Conservation (phyloP, 2,329 filamentous ascomycete genomes). For the Ophiostoma himal-ulmi region DNA sequence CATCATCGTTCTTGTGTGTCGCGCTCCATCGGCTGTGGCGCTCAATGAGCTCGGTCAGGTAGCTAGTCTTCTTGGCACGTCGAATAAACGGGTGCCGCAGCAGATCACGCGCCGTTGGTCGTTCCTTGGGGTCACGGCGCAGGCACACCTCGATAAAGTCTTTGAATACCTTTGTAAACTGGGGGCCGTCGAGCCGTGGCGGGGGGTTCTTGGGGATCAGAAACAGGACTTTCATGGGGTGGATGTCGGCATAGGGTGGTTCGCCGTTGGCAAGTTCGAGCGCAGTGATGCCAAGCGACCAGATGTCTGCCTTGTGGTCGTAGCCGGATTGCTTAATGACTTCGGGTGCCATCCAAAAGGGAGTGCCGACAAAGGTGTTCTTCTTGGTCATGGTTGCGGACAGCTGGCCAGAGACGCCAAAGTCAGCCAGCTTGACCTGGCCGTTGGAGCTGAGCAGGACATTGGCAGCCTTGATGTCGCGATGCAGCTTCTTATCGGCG, state of each 20-base stretch:
- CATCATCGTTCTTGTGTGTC: constrained; percentile 63
- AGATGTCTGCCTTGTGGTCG: constrained; percentile 96
- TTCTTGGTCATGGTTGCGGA: constrained; percentile 99
- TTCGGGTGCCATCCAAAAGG: constrained; percentile 99
- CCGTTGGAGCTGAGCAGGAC: constrained; percentile 82
- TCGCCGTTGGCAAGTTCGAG: constrained; percentile 88
- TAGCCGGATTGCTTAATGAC: constrained; percentile 98
- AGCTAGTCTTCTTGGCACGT: constrained; percentile 90
- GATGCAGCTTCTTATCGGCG: constrained; percentile 88
- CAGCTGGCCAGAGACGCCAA: constrained; percentile 92
- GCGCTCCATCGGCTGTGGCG: constrained; percentile 81
- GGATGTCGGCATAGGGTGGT: constrained; percentile 91
- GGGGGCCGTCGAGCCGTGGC: constrained; percentile 67
- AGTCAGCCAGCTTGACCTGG: constrained; percentile 95
- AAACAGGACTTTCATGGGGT: constrained; percentile 97
- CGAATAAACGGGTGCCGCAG: constrained; percentile 86
- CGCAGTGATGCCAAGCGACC: constrained; percentile 92
- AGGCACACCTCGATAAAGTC: constrained; percentile 80
- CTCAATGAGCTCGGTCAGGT: constrained; percentile 92
- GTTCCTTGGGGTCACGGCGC: constrained; percentile 80
- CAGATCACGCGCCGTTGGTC: constrained; percentile 80
- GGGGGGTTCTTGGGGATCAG: constrained; percentile 92
- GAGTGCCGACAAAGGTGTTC: constrained; percentile 96
- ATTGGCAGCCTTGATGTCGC: constrained; percentile 97
- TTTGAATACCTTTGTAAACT: constrained; percentile 77